Evolutionary conservation across 2,329 filamentous ascomycete genomes (phyloP), one percentile per base, ranked within the genome.

Genomic region (Rhinocladiella similis): DNA sequence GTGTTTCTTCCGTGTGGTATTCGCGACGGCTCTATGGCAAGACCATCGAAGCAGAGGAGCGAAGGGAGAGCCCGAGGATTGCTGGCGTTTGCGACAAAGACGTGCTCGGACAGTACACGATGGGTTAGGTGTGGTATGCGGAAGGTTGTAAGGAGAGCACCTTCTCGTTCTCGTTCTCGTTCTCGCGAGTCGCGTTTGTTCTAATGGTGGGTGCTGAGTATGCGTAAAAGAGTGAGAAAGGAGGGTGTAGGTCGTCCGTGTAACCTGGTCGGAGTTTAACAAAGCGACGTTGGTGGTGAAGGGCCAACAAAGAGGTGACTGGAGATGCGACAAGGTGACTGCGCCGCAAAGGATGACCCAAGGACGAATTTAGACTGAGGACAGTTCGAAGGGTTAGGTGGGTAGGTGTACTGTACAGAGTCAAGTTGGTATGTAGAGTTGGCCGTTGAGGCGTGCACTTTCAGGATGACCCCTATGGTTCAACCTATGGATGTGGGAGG

Each of bases 321-420:
- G 29, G 5, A 12, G 41, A 38, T 27, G 22, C 35, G 13, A 41
- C 38, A 19, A 16, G 2, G 14, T 7, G 35, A 33, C 54, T 57
- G 54, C 54, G 54, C 54, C 54, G 49, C 54, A 57, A 49, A n/a
- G 27, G 50, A 47, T 53, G 39, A 35, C 16, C 27, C n/a, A 38
- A 19, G 38, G n/a, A 43, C n/a, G 19, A 42, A 35, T 51, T 36
- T 35, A 36, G 39, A n/a, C 6, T 16, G n/a, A 43, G 22, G 12
- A 42, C 29, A 33, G 7, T 27, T 27, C 29, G n/a, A 22, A 45
- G 41, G 13, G 38, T 19, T 12, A 1, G 7, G 7, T 41, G 25
- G 25, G 25, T 27, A n/a, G n/a, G n/a, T n/a, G n/a, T n/a, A n/a
- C n/a, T n/a, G n/a, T n/a, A n/a, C n/a, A n/a, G n/a, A n/a, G n/a